phyloP scores from a whole-genome alignment of 768 basidiomycete genomes.

The Lentinula sp. region DNA sequence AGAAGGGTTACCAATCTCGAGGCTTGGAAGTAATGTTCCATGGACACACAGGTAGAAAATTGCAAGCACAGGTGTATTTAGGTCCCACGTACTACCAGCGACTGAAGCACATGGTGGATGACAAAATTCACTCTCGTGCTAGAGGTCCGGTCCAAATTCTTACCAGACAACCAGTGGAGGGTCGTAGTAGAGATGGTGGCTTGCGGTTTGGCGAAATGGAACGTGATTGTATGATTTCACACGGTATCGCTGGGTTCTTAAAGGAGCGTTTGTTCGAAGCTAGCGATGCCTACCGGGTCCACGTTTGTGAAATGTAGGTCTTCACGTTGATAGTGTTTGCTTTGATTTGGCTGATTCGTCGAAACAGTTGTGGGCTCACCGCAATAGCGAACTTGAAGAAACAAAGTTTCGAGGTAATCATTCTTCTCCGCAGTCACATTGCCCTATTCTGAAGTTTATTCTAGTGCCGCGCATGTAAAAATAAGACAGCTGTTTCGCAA shows the following conservation, averaged over 20 bases:
- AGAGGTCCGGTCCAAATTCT: constrained; percentile 97
- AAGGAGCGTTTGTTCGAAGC: constrained; percentile 96
- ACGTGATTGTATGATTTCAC: constrained; percentile 99
- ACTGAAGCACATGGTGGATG: constrained; percentile 99
- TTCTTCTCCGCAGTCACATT: background rate
- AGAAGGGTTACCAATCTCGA: constrained; percentile 94
- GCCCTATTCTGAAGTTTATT: constrained; percentile 1
- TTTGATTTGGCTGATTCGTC: constrained; percentile 9
- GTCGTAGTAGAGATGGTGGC: constrained; percentile 97
- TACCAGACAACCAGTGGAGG: constrained; percentile 96
- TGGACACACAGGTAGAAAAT: constrained; percentile 95
- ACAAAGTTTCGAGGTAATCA: constrained; percentile 82
- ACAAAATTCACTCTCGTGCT: constrained; percentile 98
- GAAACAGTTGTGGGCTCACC: constrained; percentile 80
- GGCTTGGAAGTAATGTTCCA: constrained; percentile 99
- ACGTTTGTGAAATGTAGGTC: constrained; percentile 93
- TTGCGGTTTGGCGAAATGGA: constrained; percentile 99
- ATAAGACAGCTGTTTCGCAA: constrained; percentile 92
- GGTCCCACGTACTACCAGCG: constrained; percentile 99
- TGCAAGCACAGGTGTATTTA: constrained; percentile 97
- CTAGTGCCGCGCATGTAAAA: constrained; percentile 91
- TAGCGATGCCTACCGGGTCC: constrained; percentile 87
- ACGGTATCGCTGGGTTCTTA: constrained; percentile 96
- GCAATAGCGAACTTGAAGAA: constrained; percentile 99
- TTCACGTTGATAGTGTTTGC: background rate